Conservation (phyloP, 2,329 filamentous ascomycete species). For the Pseudogymnoascus sp. region DNA sequence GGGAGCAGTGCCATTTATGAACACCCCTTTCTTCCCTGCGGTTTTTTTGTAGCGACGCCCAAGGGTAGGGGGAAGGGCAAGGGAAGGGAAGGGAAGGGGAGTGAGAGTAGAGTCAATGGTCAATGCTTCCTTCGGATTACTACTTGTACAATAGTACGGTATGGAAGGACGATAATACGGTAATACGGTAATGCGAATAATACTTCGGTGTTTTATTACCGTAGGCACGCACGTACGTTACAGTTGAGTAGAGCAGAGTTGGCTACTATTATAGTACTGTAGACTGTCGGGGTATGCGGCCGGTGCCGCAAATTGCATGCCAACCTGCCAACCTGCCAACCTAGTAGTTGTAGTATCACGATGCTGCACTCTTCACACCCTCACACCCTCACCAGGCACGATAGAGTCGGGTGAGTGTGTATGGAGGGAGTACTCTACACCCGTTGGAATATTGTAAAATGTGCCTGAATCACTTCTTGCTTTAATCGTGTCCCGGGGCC, state of each 20-base stretch:
- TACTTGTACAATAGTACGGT: too few relatives aligned
- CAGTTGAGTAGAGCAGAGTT: background rate
- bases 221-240: background rate
- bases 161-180: too few relatives aligned
- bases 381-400: background rate
- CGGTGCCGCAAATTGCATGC: background rate
- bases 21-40: constrained; percentile 2
- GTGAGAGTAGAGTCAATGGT: background rate
- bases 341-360: background rate
- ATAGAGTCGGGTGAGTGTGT: too few relatives aligned
- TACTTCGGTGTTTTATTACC: background rate
- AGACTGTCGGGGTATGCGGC: background rate
- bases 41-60: background rate
- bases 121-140: too few relatives aligned
- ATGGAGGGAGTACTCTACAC: too few relatives aligned
- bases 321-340: too few relatives aligned
- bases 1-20: background rate
- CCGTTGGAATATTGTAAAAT: background rate
- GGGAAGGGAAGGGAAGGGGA: background rate
- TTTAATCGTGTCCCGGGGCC: background rate
- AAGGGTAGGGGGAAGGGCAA: background rate
- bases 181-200: too few relatives aligned
- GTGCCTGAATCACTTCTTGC: background rate
- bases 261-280: too few relatives aligned
- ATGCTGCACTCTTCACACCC: too few relatives aligned